phyloP scores from a whole-genome alignment of 345 rosid species.

The Salix udensis region DNA sequence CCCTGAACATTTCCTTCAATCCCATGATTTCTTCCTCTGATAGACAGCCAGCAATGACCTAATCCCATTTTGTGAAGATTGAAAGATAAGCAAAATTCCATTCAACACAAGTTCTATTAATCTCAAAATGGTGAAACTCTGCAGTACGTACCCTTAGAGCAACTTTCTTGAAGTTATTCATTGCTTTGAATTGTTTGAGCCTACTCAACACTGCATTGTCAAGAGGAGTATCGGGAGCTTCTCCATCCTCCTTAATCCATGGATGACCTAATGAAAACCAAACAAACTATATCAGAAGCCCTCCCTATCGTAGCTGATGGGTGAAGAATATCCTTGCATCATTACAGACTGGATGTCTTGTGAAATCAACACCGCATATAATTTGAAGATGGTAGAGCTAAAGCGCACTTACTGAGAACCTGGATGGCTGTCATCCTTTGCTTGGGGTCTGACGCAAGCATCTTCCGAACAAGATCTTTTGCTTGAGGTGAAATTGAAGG shows the following conservation, averaged over 20 bases:
- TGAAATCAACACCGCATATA: not conserved
- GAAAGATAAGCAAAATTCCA: not conserved
- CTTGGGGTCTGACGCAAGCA: slow-evolving; percentile 88
- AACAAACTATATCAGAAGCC: not conserved
- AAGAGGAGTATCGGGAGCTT: slow-evolving; percentile 80
- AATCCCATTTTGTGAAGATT: not conserved
- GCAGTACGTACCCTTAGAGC: slow-evolving; percentile 62
- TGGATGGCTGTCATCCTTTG: slow-evolving; percentile 80
- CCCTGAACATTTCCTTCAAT: slow-evolving; percentile 86
- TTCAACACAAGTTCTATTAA: not conserved
- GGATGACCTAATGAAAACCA: slow-evolving; percentile 46
- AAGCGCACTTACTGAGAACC: slow-evolving; percentile 59
- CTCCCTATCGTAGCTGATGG: not conserved
- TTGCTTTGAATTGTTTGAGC: slow-evolving; percentile 76
- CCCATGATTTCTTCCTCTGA: slow-evolving; percentile 99
- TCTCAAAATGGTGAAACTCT: not conserved
- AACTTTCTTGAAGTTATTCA: slow-evolving; percentile 76
- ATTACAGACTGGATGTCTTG: not conserved
- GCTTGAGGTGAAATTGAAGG: slow-evolving; percentile 82
- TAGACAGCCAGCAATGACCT: slow-evolving; percentile 95
- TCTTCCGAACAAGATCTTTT: slow-evolving; percentile 85
- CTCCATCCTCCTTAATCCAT: slow-evolving; percentile 81
- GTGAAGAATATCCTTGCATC: not conserved
- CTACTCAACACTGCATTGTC: slow-evolving; percentile 66
- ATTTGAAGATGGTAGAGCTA: not conserved